Base-by-base conservation (phyloP, 805 yeast species). In the Ogataea populi-albae region DNA sequence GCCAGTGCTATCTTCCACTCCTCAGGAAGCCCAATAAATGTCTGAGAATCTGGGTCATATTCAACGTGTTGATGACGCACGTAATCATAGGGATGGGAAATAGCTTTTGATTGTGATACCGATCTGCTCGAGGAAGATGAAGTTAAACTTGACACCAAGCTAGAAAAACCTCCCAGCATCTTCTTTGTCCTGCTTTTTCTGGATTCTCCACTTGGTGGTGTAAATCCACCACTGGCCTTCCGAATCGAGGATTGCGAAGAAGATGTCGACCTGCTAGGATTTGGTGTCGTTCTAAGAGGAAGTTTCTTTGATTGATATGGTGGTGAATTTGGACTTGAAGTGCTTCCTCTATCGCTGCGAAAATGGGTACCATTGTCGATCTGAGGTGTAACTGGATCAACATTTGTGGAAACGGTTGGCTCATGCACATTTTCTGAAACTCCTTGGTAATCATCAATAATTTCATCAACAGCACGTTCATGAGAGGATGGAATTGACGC, bases 31-130 rank as follows among this genome's bases (percentile, higher is more conserved):
- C 97, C 98, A 1, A 93, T 86, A 57, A 83, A 91, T 28, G 85
- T 83, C 9, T 96, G 96, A 15, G 87, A 75, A 44, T 74, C 76
- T 4, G 79, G 71, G 59, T 91, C 96, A 32, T 86, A 81, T 17
- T 95, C 96, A 7, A 93, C 98, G 54, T 93, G 98, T 12, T 93
- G 87, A 23, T 87, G 82, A 54, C 89, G 96, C 54, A 86, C 81
- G 12, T 93, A 83, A 52, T 86, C 87, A 59, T 82, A 87, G 0
- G 98, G 98, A 0, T 87, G 81, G n/a, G 95, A 85, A 33, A 91
- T 93, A 47, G 78, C 78, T 25, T 71, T 50, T 6, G 49, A 40
- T 16, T 36, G 45, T 10, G 55, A 38, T 28, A 37, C 17, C 32
- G 45, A 30, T 17, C 49, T 23, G 7, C 49, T 34, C 5, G 40